Conservation (phyloP, 768 basidiomycete genomes). For the Terana coerulea region DNA sequence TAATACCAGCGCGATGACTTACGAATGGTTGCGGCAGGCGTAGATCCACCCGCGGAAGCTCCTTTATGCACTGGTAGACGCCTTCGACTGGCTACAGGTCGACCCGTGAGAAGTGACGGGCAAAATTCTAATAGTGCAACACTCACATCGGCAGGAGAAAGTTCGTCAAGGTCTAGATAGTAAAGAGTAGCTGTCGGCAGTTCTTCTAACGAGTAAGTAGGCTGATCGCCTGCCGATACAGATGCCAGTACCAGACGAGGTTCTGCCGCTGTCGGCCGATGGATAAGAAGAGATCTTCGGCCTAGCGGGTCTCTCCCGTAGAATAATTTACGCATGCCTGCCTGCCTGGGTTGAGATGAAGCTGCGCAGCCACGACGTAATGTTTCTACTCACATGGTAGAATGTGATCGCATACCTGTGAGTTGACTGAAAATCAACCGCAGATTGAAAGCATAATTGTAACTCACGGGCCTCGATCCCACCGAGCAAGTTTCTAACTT, state of each 20-base stretch:
- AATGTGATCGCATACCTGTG: slow-evolving; percentile 77
- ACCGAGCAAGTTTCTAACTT: slow-evolving; percentile 51
- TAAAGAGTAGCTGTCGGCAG: slow-evolving; percentile 55
- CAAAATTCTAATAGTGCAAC: neutral
- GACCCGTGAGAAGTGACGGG: neutral
- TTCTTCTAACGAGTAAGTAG: slow-evolving; percentile 55
- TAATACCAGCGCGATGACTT: neutral
- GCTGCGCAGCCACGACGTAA: neutral
- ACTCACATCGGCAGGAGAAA: slow-evolving; percentile 17
- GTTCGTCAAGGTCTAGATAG: slow-evolving; percentile 41
- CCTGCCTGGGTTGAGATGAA: slow-evolving; percentile 21
- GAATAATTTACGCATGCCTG: slow-evolving; percentile 48
- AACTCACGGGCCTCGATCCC: slow-evolving; percentile 76
- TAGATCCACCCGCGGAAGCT: neutral
- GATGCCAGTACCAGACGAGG: slow-evolving; percentile 66
- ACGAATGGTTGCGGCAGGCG: neutral
- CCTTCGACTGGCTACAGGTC: neutral
- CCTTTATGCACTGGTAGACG: neutral
- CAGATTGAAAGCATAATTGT: neutral
- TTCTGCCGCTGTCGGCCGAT: slow-evolving; percentile 42
- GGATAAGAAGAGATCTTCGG: slow-evolving; percentile 78
- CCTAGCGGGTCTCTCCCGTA: slow-evolving; percentile 85
- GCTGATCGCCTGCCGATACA: slow-evolving; percentile 49
- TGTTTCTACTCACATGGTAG: slow-evolving; percentile 53
- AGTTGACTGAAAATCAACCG: neutral